Conservation (phyloP, 202 grass and related monocot species). For the Setaria italica region DNA sequence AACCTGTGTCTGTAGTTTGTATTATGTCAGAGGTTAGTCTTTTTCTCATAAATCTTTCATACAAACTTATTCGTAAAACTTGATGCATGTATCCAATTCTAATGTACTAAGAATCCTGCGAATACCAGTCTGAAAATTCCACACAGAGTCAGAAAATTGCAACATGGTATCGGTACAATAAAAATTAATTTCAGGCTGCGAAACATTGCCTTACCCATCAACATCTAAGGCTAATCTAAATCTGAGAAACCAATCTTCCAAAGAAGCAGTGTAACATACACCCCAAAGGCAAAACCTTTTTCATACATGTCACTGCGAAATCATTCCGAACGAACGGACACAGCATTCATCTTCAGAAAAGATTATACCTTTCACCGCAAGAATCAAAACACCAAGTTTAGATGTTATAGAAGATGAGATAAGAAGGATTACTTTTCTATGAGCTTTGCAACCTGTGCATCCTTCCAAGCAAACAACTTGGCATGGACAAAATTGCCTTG, state of each 20-base stretch:
- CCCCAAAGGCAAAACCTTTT: constrained; percentile 12
- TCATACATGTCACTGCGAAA: constrained; percentile 1
- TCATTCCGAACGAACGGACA: not conserved
- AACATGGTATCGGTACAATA: not conserved
- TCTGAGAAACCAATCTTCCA: not conserved
- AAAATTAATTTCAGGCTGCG: not conserved
- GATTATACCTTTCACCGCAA: not conserved
- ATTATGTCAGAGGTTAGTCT: not conserved
- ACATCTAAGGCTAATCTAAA: not conserved
- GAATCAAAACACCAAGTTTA: not conserved
- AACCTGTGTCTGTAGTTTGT: not conserved
- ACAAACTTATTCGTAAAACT: not conserved
- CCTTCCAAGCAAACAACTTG: constrained; percentile 78
- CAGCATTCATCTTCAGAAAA: not conserved
- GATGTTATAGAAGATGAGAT: constrained; percentile 32
- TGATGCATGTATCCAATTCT: not conserved
- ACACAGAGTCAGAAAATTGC: not conserved
- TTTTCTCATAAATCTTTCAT: not conserved
- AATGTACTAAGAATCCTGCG: not conserved
- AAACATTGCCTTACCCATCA: not conserved
- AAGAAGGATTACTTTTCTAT: constrained; percentile 64
- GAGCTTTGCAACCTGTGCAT: constrained; percentile 64
- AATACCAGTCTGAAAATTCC: not conserved
- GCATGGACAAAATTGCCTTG: constrained; percentile 50
- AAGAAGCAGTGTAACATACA: not conserved